Percentiles rank a stretch among this genome's conserved stretches.
Conservation (phyloP, 768 basidiomycete species). For the Mycena chlorophos region DNA sequence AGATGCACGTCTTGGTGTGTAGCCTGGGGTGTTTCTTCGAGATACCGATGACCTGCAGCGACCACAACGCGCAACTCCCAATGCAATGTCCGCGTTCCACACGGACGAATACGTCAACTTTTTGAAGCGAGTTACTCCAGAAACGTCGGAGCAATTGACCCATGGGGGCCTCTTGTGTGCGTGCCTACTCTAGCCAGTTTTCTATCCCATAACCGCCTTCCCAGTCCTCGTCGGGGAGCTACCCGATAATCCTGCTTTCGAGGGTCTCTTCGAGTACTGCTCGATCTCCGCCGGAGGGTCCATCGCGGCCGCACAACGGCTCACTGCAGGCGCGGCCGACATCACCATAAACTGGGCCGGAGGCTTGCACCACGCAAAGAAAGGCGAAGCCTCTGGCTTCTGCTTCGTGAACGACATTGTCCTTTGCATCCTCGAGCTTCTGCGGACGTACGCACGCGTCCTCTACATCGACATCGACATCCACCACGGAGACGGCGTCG, state of each 20-base stretch:
- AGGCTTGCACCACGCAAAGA: constrained; percentile 98
- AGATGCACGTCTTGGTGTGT: constrained; percentile 89
- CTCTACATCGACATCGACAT: constrained; percentile 98
- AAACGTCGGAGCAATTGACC: constrained; percentile 86
- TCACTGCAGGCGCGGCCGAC: constrained; percentile 81
- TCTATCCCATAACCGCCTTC: constrained; percentile 31
- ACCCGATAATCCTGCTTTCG: constrained; percentile 89
- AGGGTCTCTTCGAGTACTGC: constrained; percentile 96
- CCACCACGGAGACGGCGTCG: constrained; percentile 98
- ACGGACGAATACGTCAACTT: constrained; percentile 99
- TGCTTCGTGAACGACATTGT: constrained; percentile 99
- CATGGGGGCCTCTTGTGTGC: constrained; percentile 82
- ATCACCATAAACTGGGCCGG: constrained; percentile 98
- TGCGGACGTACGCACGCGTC: constrained; percentile 82
- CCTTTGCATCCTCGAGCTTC: constrained; percentile 87
- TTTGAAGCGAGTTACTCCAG: constrained; percentile 83
- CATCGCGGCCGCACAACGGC: constrained; percentile 80
- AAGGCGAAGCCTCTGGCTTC: constrained; percentile 97
- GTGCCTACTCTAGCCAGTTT: constrained; percentile 28
- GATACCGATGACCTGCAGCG: constrained; percentile 39
- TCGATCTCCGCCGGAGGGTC: constrained; percentile 96
- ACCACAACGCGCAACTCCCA: constrained; percentile 67
- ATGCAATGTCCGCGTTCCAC: constrained; percentile 91
- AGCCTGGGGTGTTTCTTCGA: background rate
- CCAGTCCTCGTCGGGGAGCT: constrained; percentile 67